Conservation (phyloP, 805 yeast species). For the Cyberlindnera xylosilytica region DNA sequence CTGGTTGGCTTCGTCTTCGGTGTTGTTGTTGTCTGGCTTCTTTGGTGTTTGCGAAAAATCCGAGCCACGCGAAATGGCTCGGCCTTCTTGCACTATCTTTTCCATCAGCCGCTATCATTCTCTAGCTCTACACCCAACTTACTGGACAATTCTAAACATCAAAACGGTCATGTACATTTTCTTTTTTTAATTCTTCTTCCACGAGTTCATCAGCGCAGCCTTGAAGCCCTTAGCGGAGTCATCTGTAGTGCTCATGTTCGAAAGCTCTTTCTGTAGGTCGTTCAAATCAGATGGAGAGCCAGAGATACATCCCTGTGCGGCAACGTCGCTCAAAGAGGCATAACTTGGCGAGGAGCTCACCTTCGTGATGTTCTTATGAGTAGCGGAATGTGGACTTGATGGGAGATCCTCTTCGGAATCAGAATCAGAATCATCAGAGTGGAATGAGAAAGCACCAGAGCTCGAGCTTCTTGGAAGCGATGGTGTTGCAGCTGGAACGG, state of each 20-base stretch:
- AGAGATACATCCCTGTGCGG: constrained; percentile 40
- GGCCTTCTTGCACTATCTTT: not conserved
- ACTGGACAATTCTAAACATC: not conserved
- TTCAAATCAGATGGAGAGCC: constrained; percentile 18
- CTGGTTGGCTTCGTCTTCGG: not conserved
- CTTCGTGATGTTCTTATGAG: constrained; percentile 14
- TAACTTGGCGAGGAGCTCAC: constrained; percentile 35
- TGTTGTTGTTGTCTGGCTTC: not conserved
- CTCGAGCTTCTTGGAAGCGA: not conserved
- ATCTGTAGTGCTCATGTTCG: constrained; percentile 13
- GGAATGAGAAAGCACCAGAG: constrained; percentile 12
- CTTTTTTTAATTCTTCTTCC: constrained; percentile 19
- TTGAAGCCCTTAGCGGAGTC: constrained; percentile 13
- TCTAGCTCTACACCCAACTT: too few species aligned
- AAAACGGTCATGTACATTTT: not conserved
- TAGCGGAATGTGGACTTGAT: constrained; percentile 8
- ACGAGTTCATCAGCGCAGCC: constrained; percentile 21
- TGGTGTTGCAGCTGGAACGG: not conserved
- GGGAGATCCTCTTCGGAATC: constrained; percentile 25
- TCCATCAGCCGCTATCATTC: too few species aligned
- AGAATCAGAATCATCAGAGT: constrained; percentile 26
- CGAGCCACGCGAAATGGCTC: not conserved
- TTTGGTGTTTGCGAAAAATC: constrained; percentile 1
- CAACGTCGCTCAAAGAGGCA: constrained; percentile 49
- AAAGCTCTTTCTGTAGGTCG: constrained; percentile 22